These are phyloP conservation scores for Mycena capillaripes DNA, from an alignment of 768 basidiomycete species.

Conservation along the genomic window DNA sequence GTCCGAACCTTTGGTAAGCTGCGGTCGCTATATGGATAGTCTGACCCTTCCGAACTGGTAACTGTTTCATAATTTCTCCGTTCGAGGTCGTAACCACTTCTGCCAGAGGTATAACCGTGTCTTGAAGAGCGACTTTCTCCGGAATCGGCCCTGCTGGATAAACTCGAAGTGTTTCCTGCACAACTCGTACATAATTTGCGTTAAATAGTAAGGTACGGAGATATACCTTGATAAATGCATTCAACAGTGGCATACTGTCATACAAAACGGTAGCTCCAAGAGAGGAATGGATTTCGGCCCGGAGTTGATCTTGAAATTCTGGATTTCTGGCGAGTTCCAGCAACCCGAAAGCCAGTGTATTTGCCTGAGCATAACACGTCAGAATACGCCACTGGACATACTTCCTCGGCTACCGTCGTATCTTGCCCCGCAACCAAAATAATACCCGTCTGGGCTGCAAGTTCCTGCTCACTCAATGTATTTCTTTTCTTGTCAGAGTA, in stretches of 20 bases:
- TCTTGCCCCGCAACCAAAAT: constrained; percentile 30
- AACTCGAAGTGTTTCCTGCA: constrained; percentile 29
- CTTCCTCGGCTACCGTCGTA: constrained; percentile 4
- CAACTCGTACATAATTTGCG: too few species aligned
- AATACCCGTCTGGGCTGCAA: constrained; percentile 15
- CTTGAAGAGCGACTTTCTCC: constrained; percentile 24
- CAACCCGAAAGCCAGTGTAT: constrained; percentile 26
- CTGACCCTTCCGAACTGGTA: constrained; percentile 29
- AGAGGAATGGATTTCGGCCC: constrained; percentile 23
- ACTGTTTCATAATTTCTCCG: not conserved
- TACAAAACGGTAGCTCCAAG: not conserved
- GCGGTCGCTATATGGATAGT: constrained; percentile 2
- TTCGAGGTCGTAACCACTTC: not conserved
- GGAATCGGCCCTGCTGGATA: constrained; percentile 6
- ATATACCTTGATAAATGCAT: constrained; percentile 36
- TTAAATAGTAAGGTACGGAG: too few species aligned
- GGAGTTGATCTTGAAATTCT: constrained; percentile 19
- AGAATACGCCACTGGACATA: not conserved
- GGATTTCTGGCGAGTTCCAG: constrained; percentile 28
- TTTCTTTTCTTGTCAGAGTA: constrained; percentile 14
- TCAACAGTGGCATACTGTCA: constrained; percentile 29
- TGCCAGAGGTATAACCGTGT: constrained; percentile 22
- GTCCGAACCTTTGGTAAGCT: constrained; percentile 24
- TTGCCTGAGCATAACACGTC: not conserved
- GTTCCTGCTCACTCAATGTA: constrained; percentile 12